phyloP scores from a whole-genome alignment of 2,329 filamentous ascomycete species.

The Phoma herbarum region DNA sequence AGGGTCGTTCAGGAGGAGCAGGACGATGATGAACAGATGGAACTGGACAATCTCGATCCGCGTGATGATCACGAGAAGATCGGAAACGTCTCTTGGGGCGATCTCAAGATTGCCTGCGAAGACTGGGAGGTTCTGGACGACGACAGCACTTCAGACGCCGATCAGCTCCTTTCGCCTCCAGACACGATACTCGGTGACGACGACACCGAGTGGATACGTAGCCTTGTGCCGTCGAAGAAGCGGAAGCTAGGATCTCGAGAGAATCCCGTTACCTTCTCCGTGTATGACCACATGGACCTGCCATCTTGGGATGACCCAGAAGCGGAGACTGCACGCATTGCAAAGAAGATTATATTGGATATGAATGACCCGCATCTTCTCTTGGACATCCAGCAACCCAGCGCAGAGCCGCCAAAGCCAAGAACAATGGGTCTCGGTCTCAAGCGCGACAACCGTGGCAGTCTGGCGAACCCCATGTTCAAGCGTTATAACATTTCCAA shows the following conservation, averaged over 20 bases:
- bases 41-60: constrained; percentile 60
- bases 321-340: constrained; percentile 73
- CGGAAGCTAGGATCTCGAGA: constrained; percentile 61
- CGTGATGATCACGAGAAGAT: constrained; percentile 70
- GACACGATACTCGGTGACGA: constrained; percentile 34
- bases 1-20: constrained; percentile 57
- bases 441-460: constrained; percentile 73
- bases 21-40: constrained; percentile 52
- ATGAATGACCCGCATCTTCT: constrained; percentile 88
- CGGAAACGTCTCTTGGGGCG: constrained; percentile 78
- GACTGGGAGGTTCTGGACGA: constrained; percentile 75
- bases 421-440: constrained; percentile 61
- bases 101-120: constrained; percentile 84
- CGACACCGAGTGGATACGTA: constrained; percentile 45
- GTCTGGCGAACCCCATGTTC: constrained; percentile 75
- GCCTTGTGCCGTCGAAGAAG: constrained; percentile 67
- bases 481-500: constrained; percentile 96
- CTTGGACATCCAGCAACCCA: constrained; percentile 77
- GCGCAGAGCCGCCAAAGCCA: constrained; percentile 68
- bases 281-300: constrained; percentile 48
- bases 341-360: constrained; percentile 83
- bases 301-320: constrained; percentile 85
- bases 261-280: constrained; percentile 41
- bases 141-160: constrained; percentile 41
- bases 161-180: constrained; percentile 38